Percentiles rank a stretch among this genome's conserved stretches.
Evolutionary conservation across 1,284 basidiomycete genomes (phyloP).

Genomic region (Malassezia sp.): DNA sequence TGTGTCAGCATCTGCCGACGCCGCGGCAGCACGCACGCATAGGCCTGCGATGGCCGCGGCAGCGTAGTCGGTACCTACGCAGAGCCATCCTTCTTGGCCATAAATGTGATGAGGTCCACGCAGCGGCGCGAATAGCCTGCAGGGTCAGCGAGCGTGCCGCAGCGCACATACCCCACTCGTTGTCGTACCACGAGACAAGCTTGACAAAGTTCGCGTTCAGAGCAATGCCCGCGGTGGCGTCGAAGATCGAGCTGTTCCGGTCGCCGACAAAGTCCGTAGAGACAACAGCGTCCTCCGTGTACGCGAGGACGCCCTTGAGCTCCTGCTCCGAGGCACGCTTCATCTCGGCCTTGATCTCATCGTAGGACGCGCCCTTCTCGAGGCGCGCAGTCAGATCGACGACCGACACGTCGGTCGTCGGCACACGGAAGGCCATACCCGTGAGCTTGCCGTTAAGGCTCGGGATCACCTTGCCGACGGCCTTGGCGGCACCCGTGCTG

Average conservation of each 20-base stretch:
- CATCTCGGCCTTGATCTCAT: constrained; percentile 78
- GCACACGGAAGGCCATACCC: constrained; percentile 94
- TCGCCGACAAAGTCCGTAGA: constrained; percentile 56
- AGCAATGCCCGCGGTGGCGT: constrained; percentile 82
- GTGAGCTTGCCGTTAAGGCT: constrained; percentile 87
- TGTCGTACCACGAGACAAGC: constrained; percentile 71
- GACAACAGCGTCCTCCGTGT: constrained; percentile 90
- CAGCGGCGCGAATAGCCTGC: constrained; percentile 79
- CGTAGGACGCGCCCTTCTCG: constrained; percentile 69
- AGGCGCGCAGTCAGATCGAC: constrained; percentile 92
- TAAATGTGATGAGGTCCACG: constrained; percentile 74
- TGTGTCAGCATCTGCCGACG: background rate
- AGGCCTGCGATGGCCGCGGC: background rate
- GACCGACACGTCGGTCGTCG: constrained; percentile 91
- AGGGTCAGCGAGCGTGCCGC: background rate
- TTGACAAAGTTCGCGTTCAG: constrained; percentile 91
- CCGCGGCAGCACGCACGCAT: background rate
- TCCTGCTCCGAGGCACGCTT: constrained; percentile 66
- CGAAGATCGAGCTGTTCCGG: constrained; percentile 57
- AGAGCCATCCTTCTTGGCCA: constrained; percentile 54
- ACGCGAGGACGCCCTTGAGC: constrained; percentile 72
- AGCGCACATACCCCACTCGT: constrained; percentile 60
- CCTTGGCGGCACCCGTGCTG: constrained; percentile 94
- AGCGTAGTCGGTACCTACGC: constrained; percentile 31
- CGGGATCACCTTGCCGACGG: constrained; percentile 98